These are phyloP conservation scores for Hamigera avellanea DNA, from an alignment of 495 filamentous ascomycete species.

Conservation along the genomic window DNA sequence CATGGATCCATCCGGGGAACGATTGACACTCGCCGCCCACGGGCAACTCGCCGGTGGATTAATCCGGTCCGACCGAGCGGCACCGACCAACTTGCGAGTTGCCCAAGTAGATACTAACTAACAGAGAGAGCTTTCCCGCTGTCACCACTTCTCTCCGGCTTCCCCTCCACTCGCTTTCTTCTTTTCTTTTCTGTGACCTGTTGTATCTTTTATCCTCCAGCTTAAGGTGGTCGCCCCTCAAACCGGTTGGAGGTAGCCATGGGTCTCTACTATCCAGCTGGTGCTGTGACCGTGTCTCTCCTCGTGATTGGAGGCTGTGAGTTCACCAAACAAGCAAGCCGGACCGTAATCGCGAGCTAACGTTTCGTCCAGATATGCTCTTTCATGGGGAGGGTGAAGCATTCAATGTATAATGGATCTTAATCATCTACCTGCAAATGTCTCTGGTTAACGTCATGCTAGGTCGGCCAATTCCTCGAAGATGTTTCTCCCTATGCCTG, in stretches of 20 bases:
- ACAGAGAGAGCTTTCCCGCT: constrained; percentile 10
- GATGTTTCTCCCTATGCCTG: constrained; percentile 88
- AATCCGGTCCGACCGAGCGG: constrained; percentile 12
- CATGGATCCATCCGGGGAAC: constrained; percentile 13
- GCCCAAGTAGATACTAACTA: background rate
- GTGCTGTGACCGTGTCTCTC: constrained; percentile 57
- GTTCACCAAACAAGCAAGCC: constrained; percentile 8
- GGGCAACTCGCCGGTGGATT: constrained; percentile 9
- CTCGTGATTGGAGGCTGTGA: constrained; percentile 83
- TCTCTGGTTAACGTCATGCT: constrained; percentile 14
- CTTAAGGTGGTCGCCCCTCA: constrained; percentile 4
- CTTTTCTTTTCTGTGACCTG: background rate
- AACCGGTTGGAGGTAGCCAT: constrained; percentile 25
- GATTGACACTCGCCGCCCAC: background rate
- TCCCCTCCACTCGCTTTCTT: constrained; percentile 1
- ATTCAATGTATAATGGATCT: constrained; percentile 66
- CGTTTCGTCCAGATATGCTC: constrained; percentile 70
- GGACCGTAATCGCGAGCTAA: constrained; percentile 11
- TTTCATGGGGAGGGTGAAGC: constrained; percentile 91
- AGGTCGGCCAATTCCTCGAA: constrained; percentile 94
- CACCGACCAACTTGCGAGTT: constrained; percentile 3
- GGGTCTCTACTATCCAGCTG: constrained; percentile 52
- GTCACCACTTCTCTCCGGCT: constrained; percentile 16
- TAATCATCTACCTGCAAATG: background rate
- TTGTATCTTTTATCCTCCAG: constrained; percentile 12